These are phyloP conservation scores for Diaporthe aspalathi DNA, from an alignment of 2,329 filamentous ascomycete genomes.

Conservation along the genomic window DNA sequence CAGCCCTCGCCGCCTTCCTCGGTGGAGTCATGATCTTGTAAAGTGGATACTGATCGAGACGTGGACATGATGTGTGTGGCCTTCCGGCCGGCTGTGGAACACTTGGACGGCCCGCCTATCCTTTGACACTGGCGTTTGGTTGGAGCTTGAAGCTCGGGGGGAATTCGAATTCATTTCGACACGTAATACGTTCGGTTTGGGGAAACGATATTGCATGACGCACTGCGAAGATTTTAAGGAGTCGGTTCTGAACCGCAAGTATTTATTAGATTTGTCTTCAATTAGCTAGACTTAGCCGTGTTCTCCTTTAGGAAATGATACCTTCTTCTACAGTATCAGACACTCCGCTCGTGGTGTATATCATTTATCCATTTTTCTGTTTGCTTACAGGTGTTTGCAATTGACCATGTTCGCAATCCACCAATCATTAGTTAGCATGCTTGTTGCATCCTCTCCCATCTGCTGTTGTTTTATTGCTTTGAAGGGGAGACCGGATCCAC, in stretches of 20 bases:
- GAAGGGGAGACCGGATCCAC: not conserved
- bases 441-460: too few relatives aligned
- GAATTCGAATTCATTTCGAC: not conserved
- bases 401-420: not conserved
- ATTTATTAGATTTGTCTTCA: conserved; percentile 24
- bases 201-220: conserved; percentile 5
- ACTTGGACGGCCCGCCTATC: not conserved
- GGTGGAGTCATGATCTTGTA: conserved; percentile 36
- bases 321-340: not conserved
- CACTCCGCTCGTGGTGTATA: too few relatives aligned
- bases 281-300: conserved; percentile 17
- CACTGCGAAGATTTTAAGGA: conserved; percentile 14
- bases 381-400: not conserved
- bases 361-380: not conserved
- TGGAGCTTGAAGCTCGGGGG: not conserved
- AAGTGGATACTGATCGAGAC: not conserved
- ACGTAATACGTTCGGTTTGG: not conserved
- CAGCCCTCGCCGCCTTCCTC: conserved; percentile 36
- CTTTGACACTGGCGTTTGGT: conserved; percentile 32
- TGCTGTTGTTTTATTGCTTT: too few relatives aligned
- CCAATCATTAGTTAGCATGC: too few relatives aligned
- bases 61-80: not conserved
- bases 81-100: not conserved
- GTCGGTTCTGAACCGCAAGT: not conserved
- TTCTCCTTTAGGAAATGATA: conserved; percentile 20